Evolutionary conservation across 2,329 filamentous ascomycete genomes (phyloP).

Genomic region (Colletotrichum spaethianum): DNA sequence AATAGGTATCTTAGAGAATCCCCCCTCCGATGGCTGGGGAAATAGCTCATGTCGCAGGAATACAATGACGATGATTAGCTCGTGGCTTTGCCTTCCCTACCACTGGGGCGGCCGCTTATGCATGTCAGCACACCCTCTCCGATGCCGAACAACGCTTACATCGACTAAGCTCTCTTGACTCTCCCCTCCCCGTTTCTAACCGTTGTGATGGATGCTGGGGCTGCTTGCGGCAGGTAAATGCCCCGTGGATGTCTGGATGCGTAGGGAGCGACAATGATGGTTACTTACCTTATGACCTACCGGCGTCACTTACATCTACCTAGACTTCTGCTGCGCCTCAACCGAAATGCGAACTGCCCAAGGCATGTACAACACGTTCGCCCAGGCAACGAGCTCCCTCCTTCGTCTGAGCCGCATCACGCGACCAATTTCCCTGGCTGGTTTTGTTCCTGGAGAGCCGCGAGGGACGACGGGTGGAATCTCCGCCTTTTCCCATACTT

Average conservation of each 20-base stretch:
- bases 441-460: not conserved
- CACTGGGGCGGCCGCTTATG: not conserved
- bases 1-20: no score
- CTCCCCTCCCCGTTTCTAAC: not conserved
- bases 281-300: not conserved
- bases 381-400: not conserved
- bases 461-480: not conserved
- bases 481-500: not conserved
- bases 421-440: not conserved
- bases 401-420: not conserved
- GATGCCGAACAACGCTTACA: not conserved
- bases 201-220: not conserved
- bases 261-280: not conserved
- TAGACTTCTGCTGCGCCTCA: not conserved
- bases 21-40: no score
- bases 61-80: no score
- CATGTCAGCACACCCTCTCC: slow-evolving; percentile 2
- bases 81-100: not conserved
- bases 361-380: not conserved
- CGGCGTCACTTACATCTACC: not conserved
- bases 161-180: not conserved
- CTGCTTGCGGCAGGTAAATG: not conserved
- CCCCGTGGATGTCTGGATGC: not conserved
- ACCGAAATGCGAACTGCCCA: not conserved
- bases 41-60: not conserved